These are phyloP conservation scores for Acanthamoeba culbertsoni DNA, from an alignment of 208 protist genomes.

Conservation along the genomic window DNA sequence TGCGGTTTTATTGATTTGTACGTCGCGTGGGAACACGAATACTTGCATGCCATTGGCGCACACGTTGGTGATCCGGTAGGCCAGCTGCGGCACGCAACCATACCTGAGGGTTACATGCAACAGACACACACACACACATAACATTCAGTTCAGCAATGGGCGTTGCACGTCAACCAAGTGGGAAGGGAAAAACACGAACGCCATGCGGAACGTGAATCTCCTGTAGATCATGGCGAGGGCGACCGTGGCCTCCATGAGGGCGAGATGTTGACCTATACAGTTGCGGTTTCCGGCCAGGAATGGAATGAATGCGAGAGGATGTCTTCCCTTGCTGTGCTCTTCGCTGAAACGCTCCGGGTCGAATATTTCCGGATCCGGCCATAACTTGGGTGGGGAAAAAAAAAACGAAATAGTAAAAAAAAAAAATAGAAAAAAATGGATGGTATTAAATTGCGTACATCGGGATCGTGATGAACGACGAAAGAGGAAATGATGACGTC, in stretches of 20 bases:
- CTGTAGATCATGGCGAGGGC: neutral
- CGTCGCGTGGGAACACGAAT: neutral
- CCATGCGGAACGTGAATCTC: slow-evolving; percentile 42
- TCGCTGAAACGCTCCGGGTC: slow-evolving; percentile 58
- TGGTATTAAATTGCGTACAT: neutral
- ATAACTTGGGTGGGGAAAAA: neutral
- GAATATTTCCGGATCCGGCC: slow-evolving; percentile 44
- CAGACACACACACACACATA: neutral
- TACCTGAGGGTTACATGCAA: neutral
- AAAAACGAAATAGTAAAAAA: neutral
- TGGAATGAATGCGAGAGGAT: slow-evolving; percentile 61
- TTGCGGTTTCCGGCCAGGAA: slow-evolving; percentile 65
- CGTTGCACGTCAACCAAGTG: too few relatives aligned
- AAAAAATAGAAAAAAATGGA: neutral
- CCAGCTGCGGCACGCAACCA: neutral
- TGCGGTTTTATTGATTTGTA: too few relatives aligned
- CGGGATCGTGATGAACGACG: slow-evolving; percentile 45
- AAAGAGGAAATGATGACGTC: slow-evolving; percentile 41
- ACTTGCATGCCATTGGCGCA: slow-evolving; percentile 8
- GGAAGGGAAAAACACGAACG: neutral
- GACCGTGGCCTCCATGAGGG: slow-evolving; percentile 42
- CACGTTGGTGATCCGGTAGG: slow-evolving; percentile 59
- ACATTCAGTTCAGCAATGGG: neutral
- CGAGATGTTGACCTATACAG: slow-evolving; percentile 61
- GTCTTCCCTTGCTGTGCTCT: slow-evolving; percentile 43